These are phyloP conservation scores for Saccharomycopsis fodiens DNA, from an alignment of 805 yeast species.

Conservation along the genomic window DNA sequence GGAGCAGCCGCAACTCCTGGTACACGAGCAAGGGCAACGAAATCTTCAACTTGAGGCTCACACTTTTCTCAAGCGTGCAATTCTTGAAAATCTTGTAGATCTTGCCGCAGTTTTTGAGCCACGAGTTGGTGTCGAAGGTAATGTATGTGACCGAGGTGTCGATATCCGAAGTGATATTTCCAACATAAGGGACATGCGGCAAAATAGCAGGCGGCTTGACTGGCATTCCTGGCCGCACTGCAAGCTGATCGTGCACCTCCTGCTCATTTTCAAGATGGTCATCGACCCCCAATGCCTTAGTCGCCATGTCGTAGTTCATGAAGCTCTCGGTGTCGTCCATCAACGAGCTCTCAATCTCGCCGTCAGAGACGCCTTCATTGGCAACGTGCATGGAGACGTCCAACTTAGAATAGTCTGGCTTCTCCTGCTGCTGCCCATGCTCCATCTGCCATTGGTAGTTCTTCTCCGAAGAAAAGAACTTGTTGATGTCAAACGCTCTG, in stretches of 20 bases:
- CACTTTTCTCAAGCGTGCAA: conserved; percentile 36
- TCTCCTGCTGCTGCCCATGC: conserved; percentile 18
- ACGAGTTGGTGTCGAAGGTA: conserved; percentile 69
- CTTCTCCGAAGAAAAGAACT: conserved; percentile 14
- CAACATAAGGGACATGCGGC: conserved; percentile 26
- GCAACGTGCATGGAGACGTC: conserved; percentile 14
- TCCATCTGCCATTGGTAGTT: conserved; percentile 13
- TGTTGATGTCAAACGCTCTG: conserved; percentile 10
- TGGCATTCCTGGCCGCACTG: background rate
- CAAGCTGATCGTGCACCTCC: background rate
- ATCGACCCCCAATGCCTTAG: conserved; percentile 17
- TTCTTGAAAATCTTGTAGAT: conserved; percentile 61
- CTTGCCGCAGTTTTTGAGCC: conserved; percentile 77
- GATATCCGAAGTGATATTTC: conserved; percentile 50
- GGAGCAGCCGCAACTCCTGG: conserved; percentile 64
- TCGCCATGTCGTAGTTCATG: conserved; percentile 16
- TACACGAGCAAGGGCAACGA: conserved; percentile 58
- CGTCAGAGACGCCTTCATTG: conserved; percentile 25
- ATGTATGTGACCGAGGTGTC: conserved; percentile 50
- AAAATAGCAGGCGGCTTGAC: background rate
- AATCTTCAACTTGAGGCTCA: conserved; percentile 13
- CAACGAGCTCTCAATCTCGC: conserved; percentile 28
- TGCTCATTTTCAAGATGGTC: conserved; percentile 10
- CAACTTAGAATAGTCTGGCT: conserved; percentile 9
- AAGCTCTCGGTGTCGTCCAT: conserved; percentile 24